Evolutionary conservation across 495 filamentous ascomycete genomes (phyloP), one percentile per base, ranked within the genome.

Genomic region (Lasiosphaeriaceae sp.): DNA sequence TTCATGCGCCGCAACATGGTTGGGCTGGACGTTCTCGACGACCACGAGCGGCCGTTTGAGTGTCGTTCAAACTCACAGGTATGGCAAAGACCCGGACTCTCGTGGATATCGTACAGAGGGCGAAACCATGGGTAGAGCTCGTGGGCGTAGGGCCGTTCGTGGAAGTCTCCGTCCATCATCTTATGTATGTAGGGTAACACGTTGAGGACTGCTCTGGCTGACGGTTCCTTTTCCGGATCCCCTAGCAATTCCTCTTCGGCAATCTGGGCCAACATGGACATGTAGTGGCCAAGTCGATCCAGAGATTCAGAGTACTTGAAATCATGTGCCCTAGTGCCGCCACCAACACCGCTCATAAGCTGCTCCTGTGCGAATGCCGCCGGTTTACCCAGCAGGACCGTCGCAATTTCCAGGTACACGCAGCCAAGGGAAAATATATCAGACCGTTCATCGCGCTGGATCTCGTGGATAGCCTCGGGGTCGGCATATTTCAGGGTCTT

Each of bases 391-490:
- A 75, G 66, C 8, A 77, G 53, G 0, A 73, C 64, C 16, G 69
- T 74, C 8, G 67, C 65, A 45, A 76, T 73, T 56, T 80, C 78
- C 3, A 80, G 69, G 51, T 66, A 78, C 11, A 81, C 72, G 51
- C 77, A 78, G 12, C 78, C 78, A 2, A 81, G 68, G 1, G 72
- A 72, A 67, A 76, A 81, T 2, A 80, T 65, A 60, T 81, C 78
- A 11, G 72, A 75, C 11, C 69, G 66, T n/a, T 69, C 65, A 24
- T 74, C 74, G 2, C 75, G 70, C n/a, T 47, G 43, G 2, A 61
- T 61, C 50, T 74, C 60, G 19, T 64, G 52, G n/a, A 64, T 64
- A 3, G 70, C 71, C 60, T 81, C 77, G 2, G 79, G 80, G 9
- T 77, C 72, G 21, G 71, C 74, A 57, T 80, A 83, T 31, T 67